A percentile compares a stretch with the other conserved stretches of the same genome.
Evolutionary conservation across 148 eudicot genomes (phyloP).

Genomic region (Simmondsia chinensis): DNA sequence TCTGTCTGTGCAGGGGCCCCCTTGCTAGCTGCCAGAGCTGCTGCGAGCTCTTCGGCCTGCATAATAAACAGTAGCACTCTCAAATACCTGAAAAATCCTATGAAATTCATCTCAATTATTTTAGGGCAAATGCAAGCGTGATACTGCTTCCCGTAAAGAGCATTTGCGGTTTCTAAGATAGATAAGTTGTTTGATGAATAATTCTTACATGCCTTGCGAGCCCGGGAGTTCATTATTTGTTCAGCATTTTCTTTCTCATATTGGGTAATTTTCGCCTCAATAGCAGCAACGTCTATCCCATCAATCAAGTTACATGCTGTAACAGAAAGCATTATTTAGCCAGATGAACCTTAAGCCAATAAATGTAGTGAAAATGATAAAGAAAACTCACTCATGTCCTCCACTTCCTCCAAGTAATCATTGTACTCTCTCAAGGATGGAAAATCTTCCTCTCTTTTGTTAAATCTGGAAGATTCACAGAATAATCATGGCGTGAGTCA

Average conservation of each 20-base stretch:
- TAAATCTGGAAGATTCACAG: conserved; percentile 37
- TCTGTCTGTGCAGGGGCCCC: conserved; percentile 39
- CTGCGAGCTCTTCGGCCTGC: conserved; percentile 87
- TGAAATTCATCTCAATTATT: too few relatives aligned
- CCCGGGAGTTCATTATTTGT: conserved; percentile 80
- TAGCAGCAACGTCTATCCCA: conserved; percentile 69
- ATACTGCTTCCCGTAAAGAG: too few relatives aligned
- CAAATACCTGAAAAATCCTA: too few relatives aligned
- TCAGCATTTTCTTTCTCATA: conserved; percentile 84
- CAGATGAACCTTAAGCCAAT: conserved; percentile 1
- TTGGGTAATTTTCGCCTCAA: conserved; percentile 64
- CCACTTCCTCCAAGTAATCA: conserved; percentile 95
- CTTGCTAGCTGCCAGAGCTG: conserved; percentile 78
- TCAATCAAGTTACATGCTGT: conserved; percentile 71
- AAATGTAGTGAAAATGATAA: neutral
- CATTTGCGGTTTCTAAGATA: neutral
- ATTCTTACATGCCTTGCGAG: conserved; percentile 57
- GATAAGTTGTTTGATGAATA: neutral
- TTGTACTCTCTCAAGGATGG: conserved; percentile 75
- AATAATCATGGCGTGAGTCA: neutral
- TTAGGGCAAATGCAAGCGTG: too few relatives aligned
- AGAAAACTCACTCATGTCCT: conserved; percentile 77
- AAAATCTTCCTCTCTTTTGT: conserved; percentile 91
- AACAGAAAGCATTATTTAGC: conserved; percentile 10
- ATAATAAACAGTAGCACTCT: neutral